These are phyloP conservation scores for Physcomitrium patens DNA, from an alignment of 225 moss, liverwort and hornwort species.

Conservation along the genomic window DNA sequence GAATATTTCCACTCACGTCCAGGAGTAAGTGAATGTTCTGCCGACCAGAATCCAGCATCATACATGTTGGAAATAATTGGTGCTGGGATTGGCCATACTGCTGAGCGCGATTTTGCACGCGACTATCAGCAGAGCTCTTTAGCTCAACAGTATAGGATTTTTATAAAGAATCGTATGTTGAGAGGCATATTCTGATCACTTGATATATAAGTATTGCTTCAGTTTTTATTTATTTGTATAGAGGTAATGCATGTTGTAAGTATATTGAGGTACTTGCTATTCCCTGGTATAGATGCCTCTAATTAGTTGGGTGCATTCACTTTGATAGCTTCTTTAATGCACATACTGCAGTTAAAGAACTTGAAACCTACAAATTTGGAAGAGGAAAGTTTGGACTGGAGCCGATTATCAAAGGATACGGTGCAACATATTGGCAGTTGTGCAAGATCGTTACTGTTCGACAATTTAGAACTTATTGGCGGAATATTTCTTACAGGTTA, in stretches of 20 bases:
- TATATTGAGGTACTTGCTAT: neutral
- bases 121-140: conserved; percentile 79
- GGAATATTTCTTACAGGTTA: conserved; percentile 85
- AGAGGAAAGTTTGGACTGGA: conserved; percentile 76
- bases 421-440: conserved; percentile 60
- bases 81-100: conserved; percentile 81
- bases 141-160: too few relatives aligned
- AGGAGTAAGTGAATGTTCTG: conserved; percentile 67
- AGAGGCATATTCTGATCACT: neutral
- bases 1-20: conserved; percentile 85
- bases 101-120: conserved; percentile 74
- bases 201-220: neutral
- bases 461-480: conserved; percentile 91
- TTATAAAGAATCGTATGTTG: conserved; percentile 70
- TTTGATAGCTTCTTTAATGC: neutral
- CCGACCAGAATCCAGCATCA: conserved; percentile 89
- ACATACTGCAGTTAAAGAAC: conserved; percentile 54
- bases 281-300: neutral
- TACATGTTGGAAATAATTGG: conserved; percentile 93
- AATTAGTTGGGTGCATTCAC: too few relatives aligned
- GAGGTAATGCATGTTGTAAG: neutral
- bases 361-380: conserved; percentile 72
- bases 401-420: conserved; percentile 65
- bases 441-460: conserved; percentile 61
- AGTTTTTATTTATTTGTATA: neutral